phyloP scores from a whole-genome alignment of 1,284 basidiomycete genomes.

The Singerocomus inundabilis region DNA sequence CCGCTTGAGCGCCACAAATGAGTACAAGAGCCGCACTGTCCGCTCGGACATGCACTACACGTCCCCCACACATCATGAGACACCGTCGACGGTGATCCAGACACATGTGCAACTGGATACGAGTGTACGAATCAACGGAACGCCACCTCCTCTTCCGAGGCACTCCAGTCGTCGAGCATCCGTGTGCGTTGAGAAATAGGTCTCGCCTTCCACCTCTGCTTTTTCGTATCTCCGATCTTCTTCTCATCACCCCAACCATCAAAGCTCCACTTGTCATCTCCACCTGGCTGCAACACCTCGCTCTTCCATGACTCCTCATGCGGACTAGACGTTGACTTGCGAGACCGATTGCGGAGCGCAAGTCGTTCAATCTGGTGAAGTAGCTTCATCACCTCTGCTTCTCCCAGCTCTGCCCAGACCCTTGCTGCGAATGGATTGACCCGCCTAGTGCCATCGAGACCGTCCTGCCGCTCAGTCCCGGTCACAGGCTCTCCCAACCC shows the following conservation, averaged over 20 bases:
- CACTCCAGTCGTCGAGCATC: conserved; percentile 3
- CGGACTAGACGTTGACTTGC: conserved; percentile 13
- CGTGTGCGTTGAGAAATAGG: background rate
- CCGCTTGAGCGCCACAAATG: background rate
- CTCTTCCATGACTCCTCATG: conserved; percentile 32
- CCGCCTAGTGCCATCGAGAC: conserved; percentile 1
- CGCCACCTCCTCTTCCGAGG: conserved; percentile 2
- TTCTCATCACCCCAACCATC: conserved; percentile 24
- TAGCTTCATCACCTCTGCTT: conserved; percentile 37
- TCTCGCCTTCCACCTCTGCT: background rate
- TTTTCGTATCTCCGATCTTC: background rate
- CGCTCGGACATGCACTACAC: background rate
- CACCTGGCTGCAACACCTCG: conserved; percentile 12
- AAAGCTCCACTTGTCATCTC: conserved; percentile 32
- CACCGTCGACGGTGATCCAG: too few species aligned
- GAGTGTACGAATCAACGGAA: conserved; percentile 9
- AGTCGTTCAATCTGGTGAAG: conserved; percentile 41
- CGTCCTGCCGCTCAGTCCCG: conserved; percentile 39
- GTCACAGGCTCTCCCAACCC: conserved; percentile 17
- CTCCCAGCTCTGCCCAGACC: conserved; percentile 23
- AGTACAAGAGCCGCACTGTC: background rate
- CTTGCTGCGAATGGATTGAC: conserved; percentile 21
- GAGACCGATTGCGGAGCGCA: conserved; percentile 25
- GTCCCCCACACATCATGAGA: too few species aligned
- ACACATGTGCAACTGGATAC: too few species aligned